phyloP scores from a whole-genome alignment of 768 basidiomycete genomes.

The Tricholoma furcatifolium region DNA sequence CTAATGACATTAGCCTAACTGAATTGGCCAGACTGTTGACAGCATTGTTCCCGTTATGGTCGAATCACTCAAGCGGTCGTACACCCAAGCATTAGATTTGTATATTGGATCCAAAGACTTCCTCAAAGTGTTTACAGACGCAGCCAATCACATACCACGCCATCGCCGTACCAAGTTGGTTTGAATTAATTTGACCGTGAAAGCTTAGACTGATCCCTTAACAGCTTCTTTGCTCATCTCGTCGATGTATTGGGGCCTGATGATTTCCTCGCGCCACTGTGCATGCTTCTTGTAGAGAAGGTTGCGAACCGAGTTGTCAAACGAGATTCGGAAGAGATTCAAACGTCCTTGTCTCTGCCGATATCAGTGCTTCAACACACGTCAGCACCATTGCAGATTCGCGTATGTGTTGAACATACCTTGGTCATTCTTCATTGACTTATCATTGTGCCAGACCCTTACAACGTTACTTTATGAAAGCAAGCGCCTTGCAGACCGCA shows the following conservation, averaged over 20 bases:
- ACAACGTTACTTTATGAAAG: slow-evolving; percentile 67
- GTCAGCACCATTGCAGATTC: slow-evolving; percentile 44
- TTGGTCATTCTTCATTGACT: background rate
- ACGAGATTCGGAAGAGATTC: slow-evolving; percentile 59
- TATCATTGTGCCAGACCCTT: slow-evolving; percentile 45
- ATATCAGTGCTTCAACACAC: slow-evolving; percentile 62
- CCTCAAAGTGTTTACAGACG: slow-evolving; percentile 90
- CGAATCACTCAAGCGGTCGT: slow-evolving; percentile 63
- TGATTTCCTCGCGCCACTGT: slow-evolving; percentile 80
- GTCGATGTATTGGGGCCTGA: slow-evolving; percentile 76
- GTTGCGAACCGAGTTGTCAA: slow-evolving; percentile 66
- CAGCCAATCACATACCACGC: slow-evolving; percentile 86
- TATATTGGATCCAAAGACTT: slow-evolving; percentile 76
- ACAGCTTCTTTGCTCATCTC: slow-evolving; percentile 87
- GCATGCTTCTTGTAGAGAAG: slow-evolving; percentile 84
- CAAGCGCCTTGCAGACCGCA: slow-evolving; percentile 48
- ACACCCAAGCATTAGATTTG: slow-evolving; percentile 55
- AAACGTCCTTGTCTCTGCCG: slow-evolving; percentile 61
- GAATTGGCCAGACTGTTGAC: slow-evolving; percentile 71
- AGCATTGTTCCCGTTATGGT: slow-evolving; percentile 94
- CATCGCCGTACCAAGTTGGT: slow-evolving; percentile 87
- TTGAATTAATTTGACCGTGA: background rate
- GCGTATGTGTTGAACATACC: slow-evolving; percentile 36
- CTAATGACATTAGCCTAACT: background rate
- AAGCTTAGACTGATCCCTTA: slow-evolving; percentile 4